Evolutionary conservation across 495 filamentous ascomycete genomes (phyloP).

Genomic region (Xylaria cubensis): DNA sequence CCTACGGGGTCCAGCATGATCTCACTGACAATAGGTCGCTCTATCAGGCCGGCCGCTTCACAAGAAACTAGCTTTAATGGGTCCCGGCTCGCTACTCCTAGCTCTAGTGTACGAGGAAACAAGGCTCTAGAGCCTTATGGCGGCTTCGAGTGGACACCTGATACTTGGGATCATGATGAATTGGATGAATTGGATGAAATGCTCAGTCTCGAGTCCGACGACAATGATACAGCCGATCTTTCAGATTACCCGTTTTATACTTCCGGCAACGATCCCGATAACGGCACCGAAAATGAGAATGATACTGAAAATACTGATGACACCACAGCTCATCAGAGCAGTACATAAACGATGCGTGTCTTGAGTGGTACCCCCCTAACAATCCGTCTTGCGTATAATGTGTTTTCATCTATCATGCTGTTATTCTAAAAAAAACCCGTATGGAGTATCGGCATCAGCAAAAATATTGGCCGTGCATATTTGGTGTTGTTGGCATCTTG

Average conservation of each 20-base stretch:
- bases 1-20: constrained; percentile 17
- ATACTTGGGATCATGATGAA: background rate
- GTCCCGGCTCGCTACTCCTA: background rate
- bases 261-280: background rate
- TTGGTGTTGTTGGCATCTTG: background rate
- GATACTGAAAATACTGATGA: background rate
- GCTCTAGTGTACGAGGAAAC: background rate
- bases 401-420: background rate
- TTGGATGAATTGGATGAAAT: background rate
- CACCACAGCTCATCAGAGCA: background rate
- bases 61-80: constrained; percentile 3
- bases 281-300: background rate
- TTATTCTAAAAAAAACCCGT: background rate
- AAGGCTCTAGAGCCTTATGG: too few relatives aligned
- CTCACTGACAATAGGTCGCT: constrained; percentile 33
- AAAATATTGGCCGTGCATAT: background rate
- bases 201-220: background rate
- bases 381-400: background rate
- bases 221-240: background rate
- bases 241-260: background rate
- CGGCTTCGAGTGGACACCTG: background rate
- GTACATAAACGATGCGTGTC: background rate
- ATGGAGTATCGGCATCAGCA: background rate
- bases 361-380: background rate
- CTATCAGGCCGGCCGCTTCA: constrained; percentile 28